Conservation (phyloP, 208 protist genomes). For the Trypanosoma vivax region DNA sequence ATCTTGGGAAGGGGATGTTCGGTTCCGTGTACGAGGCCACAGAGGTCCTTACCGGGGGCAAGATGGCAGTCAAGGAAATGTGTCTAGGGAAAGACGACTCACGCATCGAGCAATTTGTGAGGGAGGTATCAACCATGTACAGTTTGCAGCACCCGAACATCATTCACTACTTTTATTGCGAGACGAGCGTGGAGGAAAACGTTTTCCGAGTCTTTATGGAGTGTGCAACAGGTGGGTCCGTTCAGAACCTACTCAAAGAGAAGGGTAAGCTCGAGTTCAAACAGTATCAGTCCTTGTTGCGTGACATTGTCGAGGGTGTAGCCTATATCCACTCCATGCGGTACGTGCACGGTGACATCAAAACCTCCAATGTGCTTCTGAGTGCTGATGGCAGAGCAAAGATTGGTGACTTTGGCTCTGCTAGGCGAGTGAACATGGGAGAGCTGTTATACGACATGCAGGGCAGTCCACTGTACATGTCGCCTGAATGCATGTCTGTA, state of each 20-base stretch:
- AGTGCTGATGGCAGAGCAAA: conserved; percentile 67
- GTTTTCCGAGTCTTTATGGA: conserved; percentile 89
- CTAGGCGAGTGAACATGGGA: conserved; percentile 42
- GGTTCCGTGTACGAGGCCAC: conserved; percentile 85
- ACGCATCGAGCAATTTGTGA: conserved; percentile 71
- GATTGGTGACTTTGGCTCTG: conserved; percentile 91
- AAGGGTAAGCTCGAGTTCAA: conserved; percentile 58
- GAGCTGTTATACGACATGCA: conserved; percentile 81
- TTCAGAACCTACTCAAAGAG: conserved; percentile 53
- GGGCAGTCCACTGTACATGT: conserved; percentile 87
- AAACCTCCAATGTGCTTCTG: conserved; percentile 90
- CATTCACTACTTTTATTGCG: conserved; percentile 92
- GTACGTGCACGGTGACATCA: conserved; percentile 91
- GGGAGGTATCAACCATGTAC: conserved; percentile 86
- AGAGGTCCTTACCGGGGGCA: conserved; percentile 77
- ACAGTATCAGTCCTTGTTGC: conserved; percentile 57
- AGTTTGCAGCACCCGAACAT: conserved; percentile 90
- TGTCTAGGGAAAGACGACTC: conserved; percentile 47
- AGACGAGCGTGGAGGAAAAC: conserved; percentile 53
- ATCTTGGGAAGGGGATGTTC: conserved; percentile 79
- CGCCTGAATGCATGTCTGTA: conserved; percentile 80
- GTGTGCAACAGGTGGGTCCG: conserved; percentile 74
- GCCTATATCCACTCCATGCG: conserved; percentile 89
- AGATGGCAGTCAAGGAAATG: conserved; percentile 89
- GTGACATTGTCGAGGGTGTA: conserved; percentile 76